Evolutionary conservation across 225 moss, liverwort and hornwort species (phyloP), one percentile per base, ranked within the genome.

Genomic region (Polytrichum formosum): DNA sequence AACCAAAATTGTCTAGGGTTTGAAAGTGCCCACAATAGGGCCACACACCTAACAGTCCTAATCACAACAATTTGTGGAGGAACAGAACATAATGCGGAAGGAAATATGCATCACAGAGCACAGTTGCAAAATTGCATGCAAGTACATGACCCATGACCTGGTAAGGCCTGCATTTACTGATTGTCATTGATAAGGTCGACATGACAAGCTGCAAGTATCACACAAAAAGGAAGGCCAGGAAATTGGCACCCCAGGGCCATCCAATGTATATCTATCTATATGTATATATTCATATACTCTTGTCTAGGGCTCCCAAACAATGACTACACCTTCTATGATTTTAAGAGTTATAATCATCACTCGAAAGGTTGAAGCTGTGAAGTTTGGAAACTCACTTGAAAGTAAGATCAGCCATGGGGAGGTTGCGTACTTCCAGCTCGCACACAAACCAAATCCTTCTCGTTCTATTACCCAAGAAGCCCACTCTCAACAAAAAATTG

Each of bases 251-350:
- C 23, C 19, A 63, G 4, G 55, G 70, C 61, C 74, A 7, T 63
- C 54, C 64, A 5, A 55, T 28, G 65, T 66, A 66, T 31, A 35
- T n/a, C 6, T 74, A 68, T 26, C 26, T 26, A 26, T 1, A 26
- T 26, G 26, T 26, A 26, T 26, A 26, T 26, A 26, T 26, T 68
- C 63, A 63, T 74, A 70, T 73, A 66, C 2, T 62, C 25, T 62
- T 62, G 61, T 62, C 5, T 23, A 62, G 61, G 63, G 54, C 27
- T 53, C 75, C 75, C 72, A 80, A 76, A 72, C 68, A 75, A 80
- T 69, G 75, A 76, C 67, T 35, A 28, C 68, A 59, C 59, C 55
- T 66, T 7, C 16, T 55, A 59, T 5, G 19, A 17, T 19, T 72
- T 16, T 6, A 16, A 63, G 33, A 61, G 70, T 66, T 53, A 69